phyloP scores from a whole-genome alignment of 495 filamentous ascomycete species.

The Talaromyces proteolyticus region DNA sequence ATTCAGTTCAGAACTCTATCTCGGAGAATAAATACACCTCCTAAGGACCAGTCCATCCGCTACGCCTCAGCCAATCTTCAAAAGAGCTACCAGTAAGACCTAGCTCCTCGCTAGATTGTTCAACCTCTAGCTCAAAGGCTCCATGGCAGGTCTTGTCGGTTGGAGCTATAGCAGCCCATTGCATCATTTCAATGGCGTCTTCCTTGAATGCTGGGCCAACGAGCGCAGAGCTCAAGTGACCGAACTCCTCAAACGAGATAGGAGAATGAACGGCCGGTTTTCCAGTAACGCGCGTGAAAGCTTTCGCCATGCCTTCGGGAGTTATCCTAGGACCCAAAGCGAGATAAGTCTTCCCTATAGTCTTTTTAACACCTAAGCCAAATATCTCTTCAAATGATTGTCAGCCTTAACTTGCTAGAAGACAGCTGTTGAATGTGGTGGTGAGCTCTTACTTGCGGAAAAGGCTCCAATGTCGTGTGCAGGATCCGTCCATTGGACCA shows the following conservation, averaged over 20 bases:
- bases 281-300: conserved; percentile 11
- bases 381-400: conserved; percentile 10
- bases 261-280: conserved; percentile 8
- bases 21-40: conserved; percentile 2
- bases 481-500: conserved; percentile 15
- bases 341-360: conserved; percentile 10
- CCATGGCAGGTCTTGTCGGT: conserved; percentile 15
- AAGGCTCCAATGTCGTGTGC: conserved; percentile 14
- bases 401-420: conserved; percentile 3
- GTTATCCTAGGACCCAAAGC: conserved; percentile 7
- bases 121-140: conserved; percentile 6
- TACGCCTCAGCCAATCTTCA: conserved; percentile 16
- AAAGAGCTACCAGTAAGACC: conserved; percentile 12
- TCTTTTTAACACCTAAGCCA: conserved; percentile 10
- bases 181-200: conserved; percentile 18
- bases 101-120: conserved; percentile 11
- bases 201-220: conserved; percentile 11
- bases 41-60: conserved; percentile 10
- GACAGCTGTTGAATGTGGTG: conserved; percentile 3
- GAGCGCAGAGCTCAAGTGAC: background rate
- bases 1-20: conserved; percentile 1
- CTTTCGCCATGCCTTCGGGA: conserved; percentile 4
- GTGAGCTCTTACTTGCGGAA: conserved; percentile 12
- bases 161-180: conserved; percentile 14
- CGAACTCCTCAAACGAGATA: conserved; percentile 11